phyloP scores from a whole-genome alignment of 495 filamentous ascomycete genomes.

The Aspergillus homomorphus region DNA sequence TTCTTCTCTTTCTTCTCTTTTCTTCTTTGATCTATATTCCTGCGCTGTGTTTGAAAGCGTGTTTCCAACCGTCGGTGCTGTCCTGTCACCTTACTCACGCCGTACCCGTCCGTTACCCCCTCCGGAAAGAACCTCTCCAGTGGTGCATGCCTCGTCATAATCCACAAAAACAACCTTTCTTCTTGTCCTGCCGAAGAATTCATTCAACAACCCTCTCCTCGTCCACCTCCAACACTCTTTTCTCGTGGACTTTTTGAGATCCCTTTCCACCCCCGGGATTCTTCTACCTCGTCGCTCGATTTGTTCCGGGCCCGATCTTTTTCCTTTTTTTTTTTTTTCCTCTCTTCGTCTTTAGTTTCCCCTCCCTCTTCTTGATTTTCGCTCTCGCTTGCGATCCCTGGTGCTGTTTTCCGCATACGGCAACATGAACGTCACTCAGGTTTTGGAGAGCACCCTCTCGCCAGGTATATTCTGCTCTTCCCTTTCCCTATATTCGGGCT shows the following conservation, averaged over 20 bases:
- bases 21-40: neutral
- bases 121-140: conserved; percentile 9
- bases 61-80: neutral
- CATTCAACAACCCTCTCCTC: neutral
- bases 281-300: conserved; percentile 6
- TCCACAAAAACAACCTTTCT: conserved; percentile 22
- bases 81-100: neutral
- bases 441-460: conserved; percentile 89
- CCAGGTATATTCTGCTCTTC: conserved; percentile 59
- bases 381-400: conserved; percentile 28
- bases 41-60: conserved; percentile 1
- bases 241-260: conserved; percentile 14
- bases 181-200: conserved; percentile 12
- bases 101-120: neutral
- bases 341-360: conserved; percentile 22
- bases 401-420: conserved; percentile 26
- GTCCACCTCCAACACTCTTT: conserved; percentile 16
- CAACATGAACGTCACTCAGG: conserved; percentile 75
- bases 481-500: neutral
- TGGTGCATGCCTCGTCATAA: conserved; percentile 23
- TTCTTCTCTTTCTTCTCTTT: neutral
- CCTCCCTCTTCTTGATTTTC: conserved; percentile 16
- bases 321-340: conserved; percentile 7
- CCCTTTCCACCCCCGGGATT: conserved; percentile 20
- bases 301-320: conserved; percentile 14